Conservation (phyloP, 345 rosid species). For the Salix suchowensis region DNA sequence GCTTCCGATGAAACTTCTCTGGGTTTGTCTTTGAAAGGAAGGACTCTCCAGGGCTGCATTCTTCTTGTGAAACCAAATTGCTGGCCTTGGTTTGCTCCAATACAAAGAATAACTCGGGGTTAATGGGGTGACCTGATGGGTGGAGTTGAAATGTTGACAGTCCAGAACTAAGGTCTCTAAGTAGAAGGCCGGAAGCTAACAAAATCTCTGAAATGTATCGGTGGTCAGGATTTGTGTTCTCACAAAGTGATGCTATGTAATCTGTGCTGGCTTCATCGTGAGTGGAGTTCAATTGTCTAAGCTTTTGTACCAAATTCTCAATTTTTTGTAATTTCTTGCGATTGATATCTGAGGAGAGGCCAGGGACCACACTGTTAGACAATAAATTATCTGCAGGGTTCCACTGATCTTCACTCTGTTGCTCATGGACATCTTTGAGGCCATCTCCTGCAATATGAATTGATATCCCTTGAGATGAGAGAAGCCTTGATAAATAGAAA, state of each 20-base stretch:
- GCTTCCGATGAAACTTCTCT: slow-evolving; percentile 63
- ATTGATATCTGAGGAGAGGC: slow-evolving; percentile 56
- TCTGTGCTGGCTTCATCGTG: slow-evolving; percentile 88
- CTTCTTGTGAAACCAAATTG: slow-evolving; percentile 43
- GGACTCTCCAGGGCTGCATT: slow-evolving; percentile 27
- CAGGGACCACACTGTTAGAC: slow-evolving; percentile 31
- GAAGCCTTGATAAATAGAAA: background rate
- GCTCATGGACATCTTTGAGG: slow-evolving; percentile 25
- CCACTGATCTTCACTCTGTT: slow-evolving; percentile 44
- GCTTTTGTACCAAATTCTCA: slow-evolving; percentile 88
- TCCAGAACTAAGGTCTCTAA: slow-evolving; percentile 64
- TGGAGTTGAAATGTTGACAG: slow-evolving; percentile 70
- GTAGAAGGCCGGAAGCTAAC: slow-evolving; percentile 90
- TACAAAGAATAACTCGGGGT: slow-evolving; percentile 82
- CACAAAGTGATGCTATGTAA: slow-evolving; percentile 90
- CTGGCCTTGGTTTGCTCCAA: slow-evolving; percentile 84
- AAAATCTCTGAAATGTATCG: slow-evolving; percentile 92
- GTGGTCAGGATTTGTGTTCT: slow-evolving; percentile 76
- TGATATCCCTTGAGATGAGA: slow-evolving; percentile 25
- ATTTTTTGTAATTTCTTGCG: slow-evolving; percentile 80
- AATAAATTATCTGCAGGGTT: slow-evolving; percentile 36
- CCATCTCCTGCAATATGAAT: slow-evolving; percentile 38
- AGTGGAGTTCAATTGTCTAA: slow-evolving; percentile 67
- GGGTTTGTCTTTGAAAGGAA: slow-evolving; percentile 30
- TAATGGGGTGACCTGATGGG: slow-evolving; percentile 79